phyloP scores from a whole-genome alignment of 2,329 filamentous ascomycete genomes.

The Trichoderma pleuroti region DNA sequence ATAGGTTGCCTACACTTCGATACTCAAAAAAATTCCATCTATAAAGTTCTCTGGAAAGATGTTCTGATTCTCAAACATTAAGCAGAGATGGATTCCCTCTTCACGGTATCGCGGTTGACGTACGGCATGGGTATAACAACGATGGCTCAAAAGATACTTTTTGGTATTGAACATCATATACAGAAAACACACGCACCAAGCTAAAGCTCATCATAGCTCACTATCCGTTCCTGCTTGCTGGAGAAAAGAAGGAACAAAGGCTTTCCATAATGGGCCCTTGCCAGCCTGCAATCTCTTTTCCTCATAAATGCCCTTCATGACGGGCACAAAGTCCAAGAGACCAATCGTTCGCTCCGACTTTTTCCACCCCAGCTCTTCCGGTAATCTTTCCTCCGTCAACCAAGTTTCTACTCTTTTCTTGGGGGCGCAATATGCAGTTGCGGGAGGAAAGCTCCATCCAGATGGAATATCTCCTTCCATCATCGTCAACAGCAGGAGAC shows the following conservation, averaged over 20 bases:
- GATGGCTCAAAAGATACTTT: not conserved
- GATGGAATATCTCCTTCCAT: slow-evolving; percentile 17
- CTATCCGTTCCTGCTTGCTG: not conserved
- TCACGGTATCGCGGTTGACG: not conserved
- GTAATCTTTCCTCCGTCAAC: slow-evolving; percentile 21
- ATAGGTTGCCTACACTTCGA: not conserved
- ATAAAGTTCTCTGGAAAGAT: not conserved
- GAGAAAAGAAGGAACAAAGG: slow-evolving; percentile 16
- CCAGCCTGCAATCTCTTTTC: slow-evolving; percentile 7
- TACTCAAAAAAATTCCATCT: not conserved
- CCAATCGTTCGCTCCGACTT: slow-evolving; percentile 10
- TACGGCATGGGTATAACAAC: not conserved
- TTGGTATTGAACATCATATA: not conserved
- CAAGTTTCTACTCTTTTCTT: slow-evolving; percentile 19
- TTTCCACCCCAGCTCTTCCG: slow-evolving; percentile 21
- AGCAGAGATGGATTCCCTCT: not conserved
- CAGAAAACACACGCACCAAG: not conserved
- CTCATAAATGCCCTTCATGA: slow-evolving; percentile 1
- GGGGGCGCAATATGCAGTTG: not conserved
- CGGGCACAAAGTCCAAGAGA: not conserved
- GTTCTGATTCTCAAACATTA: too few species aligned
- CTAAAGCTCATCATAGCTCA: not conserved
- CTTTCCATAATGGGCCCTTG: not conserved
- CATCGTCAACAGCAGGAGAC: slow-evolving; percentile 21
- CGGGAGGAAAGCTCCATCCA: slow-evolving; percentile 10